Evolutionary conservation across 2,329 filamentous ascomycete genomes (phyloP).

Genomic region (Fusarium coicis): DNA sequence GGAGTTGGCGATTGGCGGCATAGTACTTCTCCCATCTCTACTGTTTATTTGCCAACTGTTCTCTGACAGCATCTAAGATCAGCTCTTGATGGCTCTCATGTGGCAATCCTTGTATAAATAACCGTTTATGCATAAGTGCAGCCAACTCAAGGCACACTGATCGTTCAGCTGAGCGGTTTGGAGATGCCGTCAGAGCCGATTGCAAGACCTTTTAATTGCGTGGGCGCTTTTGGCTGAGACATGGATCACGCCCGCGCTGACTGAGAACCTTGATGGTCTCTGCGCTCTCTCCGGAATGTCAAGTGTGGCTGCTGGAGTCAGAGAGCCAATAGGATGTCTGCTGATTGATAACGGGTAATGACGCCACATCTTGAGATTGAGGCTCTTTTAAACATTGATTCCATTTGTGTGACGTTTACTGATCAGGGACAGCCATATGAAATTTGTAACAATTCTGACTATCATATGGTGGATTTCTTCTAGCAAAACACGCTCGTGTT

Average conservation of each 20-base stretch:
- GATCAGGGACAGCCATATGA: too few species aligned
- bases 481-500: background rate
- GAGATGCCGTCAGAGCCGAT: slow-evolving; percentile 41
- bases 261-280: slow-evolving; percentile 45
- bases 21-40: background rate
- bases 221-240: slow-evolving; percentile 15
- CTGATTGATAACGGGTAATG: background rate
- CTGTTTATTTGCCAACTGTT: background rate
- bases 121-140: slow-evolving; percentile 3
- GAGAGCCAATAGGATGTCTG: slow-evolving; percentile 23
- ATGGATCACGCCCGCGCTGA: slow-evolving; percentile 12
- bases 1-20: background rate
- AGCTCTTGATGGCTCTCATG: background rate
- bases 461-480: background rate
- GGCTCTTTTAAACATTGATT: slow-evolving; percentile 10
- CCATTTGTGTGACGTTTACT: background rate
- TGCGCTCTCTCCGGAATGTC: background rate
- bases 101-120: background rate
- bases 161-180: background rate
- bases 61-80: background rate
- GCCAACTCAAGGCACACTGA: background rate
- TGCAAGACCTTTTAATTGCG: slow-evolving; percentile 11
- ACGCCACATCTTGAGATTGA: slow-evolving; percentile 32
- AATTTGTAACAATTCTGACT: rapidly evolving
- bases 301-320: slow-evolving; percentile 35